phyloP scores from a whole-genome alignment of 768 basidiomycete genomes.

The Hericium coralloides region DNA sequence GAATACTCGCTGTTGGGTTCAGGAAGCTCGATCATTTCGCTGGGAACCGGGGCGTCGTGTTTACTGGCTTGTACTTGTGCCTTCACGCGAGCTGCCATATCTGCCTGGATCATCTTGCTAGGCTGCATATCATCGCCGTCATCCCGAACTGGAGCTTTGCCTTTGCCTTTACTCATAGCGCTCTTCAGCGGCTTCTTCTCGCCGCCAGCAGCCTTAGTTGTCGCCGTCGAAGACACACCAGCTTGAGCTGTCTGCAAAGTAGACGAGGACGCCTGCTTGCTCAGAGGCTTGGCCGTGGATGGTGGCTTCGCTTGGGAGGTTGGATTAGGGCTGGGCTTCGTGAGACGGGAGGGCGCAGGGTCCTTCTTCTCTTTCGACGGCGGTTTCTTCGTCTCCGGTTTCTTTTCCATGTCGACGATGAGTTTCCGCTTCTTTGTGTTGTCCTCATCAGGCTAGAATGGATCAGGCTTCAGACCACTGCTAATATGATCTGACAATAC shows the following conservation, averaged over 20 bases:
- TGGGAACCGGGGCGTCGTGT: slow-evolving; percentile 34
- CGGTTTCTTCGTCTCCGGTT: slow-evolving; percentile 46
- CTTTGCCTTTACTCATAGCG: slow-evolving; percentile 33
- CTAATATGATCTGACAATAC: neutral
- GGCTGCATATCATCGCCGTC: slow-evolving; percentile 46
- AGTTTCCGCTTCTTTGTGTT: slow-evolving; percentile 64
- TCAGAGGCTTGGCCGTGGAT: slow-evolving; percentile 11
- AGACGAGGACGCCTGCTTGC: slow-evolving; percentile 9
- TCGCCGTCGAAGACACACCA: slow-evolving; percentile 17
- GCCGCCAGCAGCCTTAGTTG: neutral
- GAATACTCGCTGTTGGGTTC: slow-evolving; percentile 97
- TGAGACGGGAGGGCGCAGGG: slow-evolving; percentile 19
- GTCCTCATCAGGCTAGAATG: slow-evolving; percentile 51
- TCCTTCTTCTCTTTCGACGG: slow-evolving; percentile 44
- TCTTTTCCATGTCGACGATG: slow-evolving; percentile 29
- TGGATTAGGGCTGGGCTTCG: slow-evolving; percentile 21
- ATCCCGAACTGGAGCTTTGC: slow-evolving; percentile 36
- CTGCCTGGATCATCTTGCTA: slow-evolving; percentile 51
- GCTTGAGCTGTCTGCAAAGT: slow-evolving; percentile 1
- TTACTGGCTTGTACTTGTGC: slow-evolving; percentile 55
- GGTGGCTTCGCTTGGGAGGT: slow-evolving; percentile 3
- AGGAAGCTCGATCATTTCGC: slow-evolving; percentile 84
- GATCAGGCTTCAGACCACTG: neutral
- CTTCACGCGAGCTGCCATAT: slow-evolving; percentile 66
- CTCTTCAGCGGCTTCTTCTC: no score